Conservation (phyloP, 1,284 basidiomycete genomes). For the Microstroma glucosiphilum region DNA sequence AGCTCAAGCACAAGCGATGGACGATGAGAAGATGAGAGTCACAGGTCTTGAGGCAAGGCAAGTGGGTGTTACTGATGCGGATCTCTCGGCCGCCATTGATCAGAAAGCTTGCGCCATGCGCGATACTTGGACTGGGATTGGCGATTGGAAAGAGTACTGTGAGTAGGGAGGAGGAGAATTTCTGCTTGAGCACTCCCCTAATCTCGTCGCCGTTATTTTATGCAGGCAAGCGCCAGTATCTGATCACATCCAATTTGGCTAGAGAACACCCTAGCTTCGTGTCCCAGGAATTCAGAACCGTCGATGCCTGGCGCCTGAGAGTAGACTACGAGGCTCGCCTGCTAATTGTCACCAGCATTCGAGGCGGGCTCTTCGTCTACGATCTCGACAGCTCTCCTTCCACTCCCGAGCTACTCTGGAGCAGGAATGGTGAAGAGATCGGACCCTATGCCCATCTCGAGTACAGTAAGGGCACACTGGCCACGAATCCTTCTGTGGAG, state of each 20-base stretch:
- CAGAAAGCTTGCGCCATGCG: no score
- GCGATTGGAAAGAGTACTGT: conserved; percentile 1
- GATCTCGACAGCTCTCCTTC: background rate
- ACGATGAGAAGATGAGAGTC: background rate
- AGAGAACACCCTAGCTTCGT: background rate
- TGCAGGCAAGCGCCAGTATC: background rate
- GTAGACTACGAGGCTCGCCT: conserved; percentile 1
- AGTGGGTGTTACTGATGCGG: background rate
- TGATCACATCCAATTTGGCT: background rate
- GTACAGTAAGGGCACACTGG: conserved; percentile 7
- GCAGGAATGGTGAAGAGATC: conserved; percentile 1
- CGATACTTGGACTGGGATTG: background rate
- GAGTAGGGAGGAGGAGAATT: background rate
- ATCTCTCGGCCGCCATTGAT: background rate
- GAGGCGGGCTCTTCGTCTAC: background rate
- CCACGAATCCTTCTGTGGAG: conserved; percentile 3
- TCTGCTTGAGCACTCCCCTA: background rate
- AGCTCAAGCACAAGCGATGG: background rate
- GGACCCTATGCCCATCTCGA: conserved; percentile 13
- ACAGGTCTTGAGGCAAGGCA: background rate
- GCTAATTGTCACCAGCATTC: background rate
- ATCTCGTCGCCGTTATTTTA: background rate
- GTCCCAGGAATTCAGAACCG: background rate
- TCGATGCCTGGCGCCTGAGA: background rate
- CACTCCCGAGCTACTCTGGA: conserved; percentile 8